A percentile compares a stretch with the other conserved stretches of the same genome.
Conservation (phyloP, 108 stramenopile species). For the Hondaea fermentalgiana region DNA sequence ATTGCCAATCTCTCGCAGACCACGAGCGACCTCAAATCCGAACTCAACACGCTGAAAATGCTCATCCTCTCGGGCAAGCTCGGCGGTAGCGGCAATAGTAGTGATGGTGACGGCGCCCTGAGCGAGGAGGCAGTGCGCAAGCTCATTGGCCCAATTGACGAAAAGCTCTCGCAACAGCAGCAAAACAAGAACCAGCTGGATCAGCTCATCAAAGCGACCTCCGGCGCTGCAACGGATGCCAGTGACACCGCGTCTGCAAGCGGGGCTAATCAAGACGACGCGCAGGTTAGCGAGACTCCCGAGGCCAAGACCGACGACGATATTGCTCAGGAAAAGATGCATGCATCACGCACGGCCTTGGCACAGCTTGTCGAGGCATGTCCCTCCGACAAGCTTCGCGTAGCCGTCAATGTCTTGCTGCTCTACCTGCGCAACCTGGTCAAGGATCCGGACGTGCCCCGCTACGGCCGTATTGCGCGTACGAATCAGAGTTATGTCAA, state of each 20-base stretch:
- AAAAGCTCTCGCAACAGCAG: neutral
- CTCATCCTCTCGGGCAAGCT: neutral
- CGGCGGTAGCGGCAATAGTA: neutral
- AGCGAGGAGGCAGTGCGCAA: neutral
- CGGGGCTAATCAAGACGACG: neutral
- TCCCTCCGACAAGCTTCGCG: neutral
- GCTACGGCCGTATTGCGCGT: conserved; percentile 4
- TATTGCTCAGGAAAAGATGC: neutral
- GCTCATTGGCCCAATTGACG: neutral
- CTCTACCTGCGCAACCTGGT: neutral
- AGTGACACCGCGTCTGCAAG: neutral
- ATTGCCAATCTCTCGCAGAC: conserved; percentile 11
- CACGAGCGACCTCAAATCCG: neutral
- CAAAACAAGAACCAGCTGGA: neutral
- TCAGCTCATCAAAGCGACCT: neutral
- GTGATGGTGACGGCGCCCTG: neutral
- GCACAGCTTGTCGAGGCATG: neutral
- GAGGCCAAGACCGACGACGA: neutral
- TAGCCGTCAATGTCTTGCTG: neutral
- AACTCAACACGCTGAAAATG: conserved; percentile 3
- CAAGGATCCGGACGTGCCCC: neutral
- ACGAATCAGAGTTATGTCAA: neutral
- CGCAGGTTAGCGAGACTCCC: neutral
- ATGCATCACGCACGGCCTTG: neutral
- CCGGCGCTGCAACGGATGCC: neutral